A percentile compares a stretch with the other conserved stretches of the same genome.
Conservation (phyloP, 2,329 filamentous ascomycete species). For the Diaporthe velutina region DNA sequence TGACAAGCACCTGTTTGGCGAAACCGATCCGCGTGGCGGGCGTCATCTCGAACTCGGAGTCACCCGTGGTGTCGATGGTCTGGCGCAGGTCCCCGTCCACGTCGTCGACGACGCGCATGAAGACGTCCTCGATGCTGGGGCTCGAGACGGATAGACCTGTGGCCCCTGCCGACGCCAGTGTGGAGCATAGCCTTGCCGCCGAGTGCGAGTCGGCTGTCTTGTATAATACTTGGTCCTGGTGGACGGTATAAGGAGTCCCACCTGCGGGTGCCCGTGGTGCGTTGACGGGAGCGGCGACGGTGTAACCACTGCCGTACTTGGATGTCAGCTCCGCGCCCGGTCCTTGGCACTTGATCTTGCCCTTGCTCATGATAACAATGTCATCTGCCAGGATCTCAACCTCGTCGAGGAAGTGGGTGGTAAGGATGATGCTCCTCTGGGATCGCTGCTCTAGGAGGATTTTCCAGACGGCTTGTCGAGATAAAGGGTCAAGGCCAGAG, state of each 20-base stretch:
- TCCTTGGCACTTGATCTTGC: neutral
- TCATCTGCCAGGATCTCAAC: neutral
- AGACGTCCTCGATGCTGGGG: neutral
- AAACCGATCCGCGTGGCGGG: neutral
- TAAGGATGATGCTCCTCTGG: neutral
- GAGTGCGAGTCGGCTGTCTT: neutral
- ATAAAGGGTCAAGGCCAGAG: neutral
- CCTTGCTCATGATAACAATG: slow-evolving; percentile 1
- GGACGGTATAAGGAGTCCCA: neutral
- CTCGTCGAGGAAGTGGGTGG: neutral
- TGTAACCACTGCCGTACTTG: neutral
- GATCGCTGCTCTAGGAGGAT: neutral
- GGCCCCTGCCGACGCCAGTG: neutral
- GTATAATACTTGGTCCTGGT: neutral
- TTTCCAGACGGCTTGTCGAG: slow-evolving; percentile 5
- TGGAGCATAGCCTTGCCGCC: neutral
- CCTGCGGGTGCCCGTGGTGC: neutral
- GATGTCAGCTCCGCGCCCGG: neutral
- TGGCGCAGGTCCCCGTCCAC: neutral
- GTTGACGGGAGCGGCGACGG: neutral
- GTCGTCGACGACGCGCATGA: slow-evolving; percentile 2
- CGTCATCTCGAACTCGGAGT: slow-evolving; percentile 1
- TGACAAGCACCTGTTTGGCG: neutral
- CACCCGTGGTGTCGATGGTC: neutral
- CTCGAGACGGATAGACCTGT: neutral